Percentiles rank a stretch among this genome's conserved stretches.
These are phyloP conservation scores for Novakomyces olei DNA, from an alignment of 805 yeast species.

Conservation along the genomic window DNA sequence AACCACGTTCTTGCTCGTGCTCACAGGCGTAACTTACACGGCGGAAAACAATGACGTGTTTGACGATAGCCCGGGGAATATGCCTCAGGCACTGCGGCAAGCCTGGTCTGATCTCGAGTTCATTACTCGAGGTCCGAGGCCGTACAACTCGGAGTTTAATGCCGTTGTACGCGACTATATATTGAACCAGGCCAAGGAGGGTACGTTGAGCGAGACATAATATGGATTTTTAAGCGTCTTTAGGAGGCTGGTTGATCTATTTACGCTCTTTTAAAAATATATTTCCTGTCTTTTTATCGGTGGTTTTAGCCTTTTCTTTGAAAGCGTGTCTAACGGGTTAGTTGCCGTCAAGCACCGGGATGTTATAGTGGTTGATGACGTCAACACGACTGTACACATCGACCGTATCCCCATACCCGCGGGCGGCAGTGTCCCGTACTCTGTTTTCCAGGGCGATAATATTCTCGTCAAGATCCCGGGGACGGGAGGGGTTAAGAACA, in stretches of 20 bases:
- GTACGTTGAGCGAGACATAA: not conserved
- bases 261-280: not conserved
- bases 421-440: slow-evolving; percentile 23
- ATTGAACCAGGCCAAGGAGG: slow-evolving; percentile 16
- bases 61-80: not conserved
- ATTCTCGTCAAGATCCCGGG: slow-evolving; percentile 52
- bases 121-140: slow-evolving; percentile 47
- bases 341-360: not conserved
- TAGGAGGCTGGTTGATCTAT: not conserved
- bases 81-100: slow-evolving; percentile 1
- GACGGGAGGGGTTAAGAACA: too few species aligned
- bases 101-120: slow-evolving; percentile 56
- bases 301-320: not conserved
- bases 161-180: slow-evolving; percentile 56
- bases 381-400: not conserved
- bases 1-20: too few species aligned
- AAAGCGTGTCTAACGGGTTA: not conserved
- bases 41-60: too few species aligned
- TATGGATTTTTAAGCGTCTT: not conserved
- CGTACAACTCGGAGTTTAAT: slow-evolving; percentile 57
- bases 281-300: not conserved
- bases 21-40: too few species aligned
- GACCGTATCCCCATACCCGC: not conserved
- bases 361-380: not conserved
- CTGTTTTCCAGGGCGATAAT: slow-evolving; percentile 65